Conservation (phyloP, 2,329 filamentous ascomycete species). For the Venturia oleaginea region DNA sequence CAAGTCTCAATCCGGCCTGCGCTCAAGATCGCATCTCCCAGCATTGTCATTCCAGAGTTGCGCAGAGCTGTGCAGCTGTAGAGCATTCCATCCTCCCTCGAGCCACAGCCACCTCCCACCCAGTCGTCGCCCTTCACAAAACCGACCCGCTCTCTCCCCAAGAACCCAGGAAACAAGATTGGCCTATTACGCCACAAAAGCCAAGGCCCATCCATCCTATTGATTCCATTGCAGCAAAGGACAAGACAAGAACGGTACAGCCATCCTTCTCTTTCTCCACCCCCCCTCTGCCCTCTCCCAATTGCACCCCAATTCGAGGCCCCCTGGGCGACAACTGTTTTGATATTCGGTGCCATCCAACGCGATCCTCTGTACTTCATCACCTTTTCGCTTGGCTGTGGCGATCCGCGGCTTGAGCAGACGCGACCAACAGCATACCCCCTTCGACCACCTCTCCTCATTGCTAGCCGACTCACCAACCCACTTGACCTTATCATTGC, state of each 20-base stretch:
- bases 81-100: background rate
- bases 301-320: background rate
- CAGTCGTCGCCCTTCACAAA: background rate
- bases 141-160: background rate
- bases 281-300: background rate
- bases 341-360: background rate
- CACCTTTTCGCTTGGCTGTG: constrained; percentile 4
- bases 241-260: background rate
- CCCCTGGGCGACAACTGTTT: background rate
- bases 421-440: background rate
- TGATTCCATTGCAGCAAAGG: background rate
- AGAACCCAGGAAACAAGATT: background rate
- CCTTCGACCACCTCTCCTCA: constrained; percentile 1
- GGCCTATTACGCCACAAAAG: constrained; percentile 1
- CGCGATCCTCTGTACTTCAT: background rate
- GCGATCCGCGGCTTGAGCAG: constrained; percentile 4
- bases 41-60: background rate
- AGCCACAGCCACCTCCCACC: background rate
- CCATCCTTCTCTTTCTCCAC: background rate
- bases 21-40: background rate
- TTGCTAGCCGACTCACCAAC: background rate
- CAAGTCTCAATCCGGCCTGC: background rate
- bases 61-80: background rate
- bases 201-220: background rate
- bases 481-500: background rate